Base-by-base conservation (phyloP, 306 rosid species). In the Glycine latifolia region DNA sequence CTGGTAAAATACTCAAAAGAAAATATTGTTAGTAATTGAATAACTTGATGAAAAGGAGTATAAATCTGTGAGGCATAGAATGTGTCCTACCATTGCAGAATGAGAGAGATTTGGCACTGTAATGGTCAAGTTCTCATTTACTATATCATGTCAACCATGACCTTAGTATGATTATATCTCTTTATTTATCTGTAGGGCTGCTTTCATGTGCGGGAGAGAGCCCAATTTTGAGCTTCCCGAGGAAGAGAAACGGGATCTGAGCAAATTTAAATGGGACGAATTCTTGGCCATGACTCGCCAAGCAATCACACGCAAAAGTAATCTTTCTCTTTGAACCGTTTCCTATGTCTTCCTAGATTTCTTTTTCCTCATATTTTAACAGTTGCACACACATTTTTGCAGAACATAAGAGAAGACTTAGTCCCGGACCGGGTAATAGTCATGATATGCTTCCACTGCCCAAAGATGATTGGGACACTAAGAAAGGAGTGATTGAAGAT, bases 131-230 rank as follows among this genome's bases (percentile, higher is more conserved):
- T 54, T 62, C 47, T 52, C 49, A 14, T 81, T 48, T 6, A 50
- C 54, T 71, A 35, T 39, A 26, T 26, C 26, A 31, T 74, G n/a
- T 66, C 67, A 66, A 15, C 14, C n/a, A 7, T 75, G 71, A 68
- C 9, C 8, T 48, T 16, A 33, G 54, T 44, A 44, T 75, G 54
- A 15, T 11, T 11, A n/a, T 60, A 15, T 78, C 48, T 71, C 47
- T 43, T 6, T 58, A 6, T 54, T 62, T 79, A 48, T 82, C 48
- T 78, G 2, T 82, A 95, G 98, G 87, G 98, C 98, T 70, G 98
- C 98, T 80, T 95, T 88, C 89, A 93, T 95, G 92, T 95, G 98
- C 16, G 97, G 97, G 61, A 88, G 98, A 86, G 98, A 95, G 63
- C 98, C 98, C 0, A 95, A 95, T 84, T 92, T 89, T 1, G 97